Base-by-base conservation (phyloP, 352 stramenopile genomes). In the Pythium sukuiense region DNA sequence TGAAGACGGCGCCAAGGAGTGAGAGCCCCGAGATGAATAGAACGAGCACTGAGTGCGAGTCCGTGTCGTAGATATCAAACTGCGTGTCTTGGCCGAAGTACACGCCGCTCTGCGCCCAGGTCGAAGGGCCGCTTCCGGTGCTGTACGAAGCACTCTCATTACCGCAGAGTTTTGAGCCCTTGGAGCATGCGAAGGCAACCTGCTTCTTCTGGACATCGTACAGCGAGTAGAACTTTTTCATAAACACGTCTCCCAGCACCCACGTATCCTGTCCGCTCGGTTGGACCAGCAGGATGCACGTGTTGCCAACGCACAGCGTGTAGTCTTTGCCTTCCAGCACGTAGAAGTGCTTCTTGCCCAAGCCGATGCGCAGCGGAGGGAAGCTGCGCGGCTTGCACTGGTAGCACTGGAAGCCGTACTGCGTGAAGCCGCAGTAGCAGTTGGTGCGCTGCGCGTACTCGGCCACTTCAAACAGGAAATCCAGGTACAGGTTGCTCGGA, bases 241-340 rank as follows among this genome's bases (percentile, higher is more conserved):
- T 97, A 70, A 98, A 98, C 16, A 98, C 89, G 55, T 98, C 95
- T 26, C 95, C 97, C 30, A 99, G 88, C 71, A 99, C 98, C 96
- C 96, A 99, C 66, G 98, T 90, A 43, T 93, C 83, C 60, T 92
- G 85, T 0, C 85, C 83, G 52, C 82, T 91, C 6, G 84, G 81
- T 55, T 93, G 85, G 43, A 91, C 78, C 30, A 93, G 60, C 49
- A 92, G 66, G 12, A 93, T 88, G 52, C 85, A 93, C 48, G 85
- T 93, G 18, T 87, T 56, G 12, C 82, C 85, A n/a, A 93, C 79
- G 32, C 85, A 93, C 0, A 93, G 72, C 24, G 85, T 90, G 69
- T 93, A 93, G 69, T 93, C 85, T 0, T 63, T 52, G 45, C 85
- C 83, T 48, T 89, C 71, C 13, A 93, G 59, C 2, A 87, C 72